These are phyloP conservation scores for Raffaelea albimanens DNA, from an alignment of 2,329 filamentous ascomycete genomes.

Conservation along the genomic window DNA sequence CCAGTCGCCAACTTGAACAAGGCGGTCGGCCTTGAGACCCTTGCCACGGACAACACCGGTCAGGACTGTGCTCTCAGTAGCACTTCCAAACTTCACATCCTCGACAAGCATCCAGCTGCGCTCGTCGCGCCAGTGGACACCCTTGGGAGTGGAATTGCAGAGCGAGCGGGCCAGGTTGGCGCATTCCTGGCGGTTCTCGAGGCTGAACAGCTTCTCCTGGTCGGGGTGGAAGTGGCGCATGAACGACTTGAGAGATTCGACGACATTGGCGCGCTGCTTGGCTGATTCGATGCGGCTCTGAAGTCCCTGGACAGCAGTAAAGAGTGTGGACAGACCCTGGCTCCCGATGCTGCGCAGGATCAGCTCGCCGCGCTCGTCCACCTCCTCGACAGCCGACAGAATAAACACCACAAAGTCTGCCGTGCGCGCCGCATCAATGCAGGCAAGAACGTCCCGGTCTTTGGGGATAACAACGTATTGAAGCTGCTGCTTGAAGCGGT, in stretches of 20 bases:
- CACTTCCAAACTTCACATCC: conserved; percentile 53
- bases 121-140: conserved; percentile 90
- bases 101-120: conserved; percentile 93
- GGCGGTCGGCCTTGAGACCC: conserved; percentile 77
- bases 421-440: conserved; percentile 75
- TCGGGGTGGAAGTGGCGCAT: conserved; percentile 91
- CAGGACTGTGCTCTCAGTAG: conserved; percentile 43
- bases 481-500: conserved; percentile 90
- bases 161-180: conserved; percentile 83
- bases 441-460: conserved; percentile 63
- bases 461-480: conserved; percentile 62
- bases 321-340: conserved; percentile 88
- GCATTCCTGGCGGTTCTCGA: conserved; percentile 84
- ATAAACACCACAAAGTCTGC: conserved; percentile 89
- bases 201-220: conserved; percentile 80
- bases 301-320: conserved; percentile 73
- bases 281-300: conserved; percentile 62
- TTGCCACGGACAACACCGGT: conserved; percentile 82
- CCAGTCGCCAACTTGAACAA: conserved; percentile 89
- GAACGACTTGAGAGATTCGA: conserved; percentile 80
- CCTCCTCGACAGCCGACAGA: conserved; percentile 72
- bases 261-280: conserved; percentile 67
- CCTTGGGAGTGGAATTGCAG: conserved; percentile 87
- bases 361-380: conserved; percentile 75
- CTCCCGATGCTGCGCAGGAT: conserved; percentile 82